Percentiles rank a stretch among this genome's conserved stretches.
Evolutionary conservation across 2,329 filamentous ascomycete species (phyloP).

Genomic region (Neurospora crassa): DNA sequence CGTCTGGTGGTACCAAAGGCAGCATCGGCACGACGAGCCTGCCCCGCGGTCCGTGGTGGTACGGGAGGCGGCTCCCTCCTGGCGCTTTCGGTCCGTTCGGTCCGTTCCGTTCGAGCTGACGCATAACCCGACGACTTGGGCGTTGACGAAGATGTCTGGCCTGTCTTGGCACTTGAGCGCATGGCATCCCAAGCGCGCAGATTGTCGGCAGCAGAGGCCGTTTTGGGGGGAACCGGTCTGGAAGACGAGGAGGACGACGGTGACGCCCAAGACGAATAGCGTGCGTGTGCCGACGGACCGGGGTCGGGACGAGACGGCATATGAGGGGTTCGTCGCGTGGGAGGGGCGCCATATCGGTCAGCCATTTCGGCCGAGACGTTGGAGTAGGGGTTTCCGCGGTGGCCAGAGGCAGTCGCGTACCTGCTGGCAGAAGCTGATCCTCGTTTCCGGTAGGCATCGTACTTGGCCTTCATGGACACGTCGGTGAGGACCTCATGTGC

Average conservation of each 20-base stretch:
- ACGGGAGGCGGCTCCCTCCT: slow-evolving; percentile 27
- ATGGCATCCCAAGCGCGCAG: slow-evolving; percentile 18
- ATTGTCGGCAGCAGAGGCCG: slow-evolving; percentile 10
- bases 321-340: slow-evolving; percentile 16
- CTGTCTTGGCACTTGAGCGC: slow-evolving; percentile 8
- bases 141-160: slow-evolving; percentile 2
- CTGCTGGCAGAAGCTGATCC: slow-evolving; percentile 17
- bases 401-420: slow-evolving; percentile 41
- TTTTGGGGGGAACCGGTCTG: slow-evolving; percentile 7
- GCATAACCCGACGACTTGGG: neutral
- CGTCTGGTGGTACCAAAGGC: slow-evolving; percentile 41
- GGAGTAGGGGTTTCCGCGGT: slow-evolving; percentile 48
- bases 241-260: neutral
- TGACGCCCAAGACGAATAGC: slow-evolving; percentile 16
- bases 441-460: slow-evolving; percentile 37
- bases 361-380: slow-evolving; percentile 30
- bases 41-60: slow-evolving; percentile 40
- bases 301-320: slow-evolving; percentile 14
- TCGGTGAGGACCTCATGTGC: slow-evolving; percentile 66
- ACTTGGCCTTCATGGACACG: slow-evolving; percentile 39
- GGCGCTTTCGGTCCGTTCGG: slow-evolving; percentile 16
- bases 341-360: slow-evolving; percentile 37
- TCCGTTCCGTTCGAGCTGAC: neutral
- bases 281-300: slow-evolving; percentile 10
- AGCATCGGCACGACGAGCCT: slow-evolving; percentile 43